phyloP scores from a whole-genome alignment of 2,329 filamentous ascomycete genomes.

The Cercospora beticola region DNA sequence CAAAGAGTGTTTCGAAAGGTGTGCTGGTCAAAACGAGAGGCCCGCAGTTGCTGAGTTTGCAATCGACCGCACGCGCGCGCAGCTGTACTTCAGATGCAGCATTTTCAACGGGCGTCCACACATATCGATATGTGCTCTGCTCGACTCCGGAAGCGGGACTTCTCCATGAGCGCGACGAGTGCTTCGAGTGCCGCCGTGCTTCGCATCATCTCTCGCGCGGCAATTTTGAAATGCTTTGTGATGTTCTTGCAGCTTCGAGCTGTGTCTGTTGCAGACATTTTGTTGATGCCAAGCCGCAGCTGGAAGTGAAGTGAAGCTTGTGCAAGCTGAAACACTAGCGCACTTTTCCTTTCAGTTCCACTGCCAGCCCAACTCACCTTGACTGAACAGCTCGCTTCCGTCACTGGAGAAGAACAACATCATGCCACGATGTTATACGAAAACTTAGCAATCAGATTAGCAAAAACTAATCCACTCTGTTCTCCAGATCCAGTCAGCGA shows the following conservation, averaged over 20 bases:
- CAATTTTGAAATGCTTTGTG: not conserved
- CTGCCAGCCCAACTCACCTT: not conserved
- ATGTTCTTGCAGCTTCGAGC: not conserved
- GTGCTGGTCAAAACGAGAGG: not conserved
- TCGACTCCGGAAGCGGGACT: not conserved
- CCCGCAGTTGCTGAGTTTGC: not conserved
- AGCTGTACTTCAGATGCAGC: not conserved
- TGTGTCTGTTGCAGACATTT: not conserved
- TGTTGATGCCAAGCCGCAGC: not conserved
- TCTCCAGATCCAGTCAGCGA: not conserved
- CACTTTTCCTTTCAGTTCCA: not conserved
- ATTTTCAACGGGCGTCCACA: not conserved
- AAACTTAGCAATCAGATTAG: not conserved
- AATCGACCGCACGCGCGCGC: not conserved
- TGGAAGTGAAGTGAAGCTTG: conserved; percentile 6
- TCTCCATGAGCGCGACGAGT: not conserved
- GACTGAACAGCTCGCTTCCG: not conserved
- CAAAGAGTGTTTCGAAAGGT: not conserved
- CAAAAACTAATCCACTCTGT: not conserved
- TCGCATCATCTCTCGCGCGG: not conserved
- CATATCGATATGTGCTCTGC: not conserved
- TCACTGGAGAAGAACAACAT: not conserved
- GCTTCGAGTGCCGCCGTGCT: not conserved
- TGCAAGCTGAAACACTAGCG: conserved; percentile 3
- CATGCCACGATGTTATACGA: not conserved